Evolutionary conservation across 139 green algal genomes (phyloP), one percentile per base, ranked within the genome.

Genomic region (Trebouxia sp.): DNA sequence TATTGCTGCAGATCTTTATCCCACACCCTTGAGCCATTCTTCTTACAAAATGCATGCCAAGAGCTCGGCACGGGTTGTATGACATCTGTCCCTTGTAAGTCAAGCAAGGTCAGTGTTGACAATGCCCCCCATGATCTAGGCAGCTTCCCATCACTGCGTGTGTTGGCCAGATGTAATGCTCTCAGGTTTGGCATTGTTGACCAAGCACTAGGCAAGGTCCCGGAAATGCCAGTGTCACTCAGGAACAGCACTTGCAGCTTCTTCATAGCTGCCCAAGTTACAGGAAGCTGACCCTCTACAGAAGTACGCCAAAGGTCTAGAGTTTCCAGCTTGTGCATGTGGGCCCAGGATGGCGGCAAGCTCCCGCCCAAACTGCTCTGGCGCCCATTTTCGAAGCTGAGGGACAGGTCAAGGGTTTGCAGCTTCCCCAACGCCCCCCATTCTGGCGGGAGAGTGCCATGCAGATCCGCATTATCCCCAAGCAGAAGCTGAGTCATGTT

Each of bases 351-450:
- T 10, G 45, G 15, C 32, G 45, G 74, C 47, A 79, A 39, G 43
- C 6, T 43, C 43, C 42, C 74, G 12, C n/a, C 20, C 3, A 79
- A 43, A 47, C 30, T 28, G 47, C 47, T 42, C 6, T 35, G 30
- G 8, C 41, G 8, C 15, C n/a, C 74, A 65, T 9, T 55, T 26
- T 66, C 45, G 17, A 38, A 66, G 28, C 66, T 65, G 4, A 79
- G 32, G 32, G 45, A 67, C 32, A 79, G 47, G n/a, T 79, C 74
- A 6, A 79, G 74, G 28, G 66, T 30, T n/a, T 43, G 39, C 74
- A 79, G 74, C 47, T 65, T 45, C 15, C 32, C 28, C 74, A 79
- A n/a, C 15, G 47, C 74, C n/a, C 15, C 50, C 74, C 74, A 79
- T 28, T 28, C n/a, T 53, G 74, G 45, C 6, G 74, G 74, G 8